Evolutionary conservation across 2,329 filamentous ascomycete genomes (phyloP).

Genomic region (Penicillium sp.): DNA sequence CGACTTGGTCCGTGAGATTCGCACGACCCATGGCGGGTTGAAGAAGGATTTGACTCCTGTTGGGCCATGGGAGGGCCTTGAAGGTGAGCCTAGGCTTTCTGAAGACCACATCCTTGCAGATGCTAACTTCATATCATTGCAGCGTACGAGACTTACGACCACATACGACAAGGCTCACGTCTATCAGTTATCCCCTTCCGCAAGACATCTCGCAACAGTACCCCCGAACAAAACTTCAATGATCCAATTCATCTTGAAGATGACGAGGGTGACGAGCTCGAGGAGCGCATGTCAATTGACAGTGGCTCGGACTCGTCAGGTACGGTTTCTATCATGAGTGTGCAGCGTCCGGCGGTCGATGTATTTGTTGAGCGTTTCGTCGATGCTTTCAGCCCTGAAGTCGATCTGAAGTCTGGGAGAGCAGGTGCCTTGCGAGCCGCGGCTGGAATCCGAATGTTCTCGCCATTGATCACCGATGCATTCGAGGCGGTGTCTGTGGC

Average conservation of each 20-base stretch:
- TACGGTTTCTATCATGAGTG: conserved; percentile 25
- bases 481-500: conserved; percentile 44
- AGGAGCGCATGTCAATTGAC: conserved; percentile 22
- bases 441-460: conserved; percentile 46
- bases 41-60: conserved; percentile 21
- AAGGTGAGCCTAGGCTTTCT: conserved; percentile 22
- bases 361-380: conserved; percentile 45
- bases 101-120: not conserved
- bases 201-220: conserved; percentile 2
- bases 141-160: conserved; percentile 24
- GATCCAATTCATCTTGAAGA: conserved; percentile 13
- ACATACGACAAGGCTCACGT: conserved; percentile 8
- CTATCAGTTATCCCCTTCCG: conserved; percentile 14
- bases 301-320: conserved; percentile 32
- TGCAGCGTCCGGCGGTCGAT: conserved; percentile 35
- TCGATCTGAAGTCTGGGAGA: conserved; percentile 38
- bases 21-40: conserved; percentile 24
- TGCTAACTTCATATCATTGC: not conserved
- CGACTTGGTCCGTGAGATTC: conserved; percentile 35
- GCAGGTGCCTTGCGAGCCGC: conserved; percentile 43
- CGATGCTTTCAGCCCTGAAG: conserved; percentile 45
- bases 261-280: conserved; percentile 18
- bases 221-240: conserved; percentile 19
- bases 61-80: conserved; percentile 29
- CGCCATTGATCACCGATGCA: conserved; percentile 41